These are phyloP conservation scores for Boeremia lycopersici DNA, from an alignment of 2,329 filamentous ascomycete genomes.

Conservation along the genomic window DNA sequence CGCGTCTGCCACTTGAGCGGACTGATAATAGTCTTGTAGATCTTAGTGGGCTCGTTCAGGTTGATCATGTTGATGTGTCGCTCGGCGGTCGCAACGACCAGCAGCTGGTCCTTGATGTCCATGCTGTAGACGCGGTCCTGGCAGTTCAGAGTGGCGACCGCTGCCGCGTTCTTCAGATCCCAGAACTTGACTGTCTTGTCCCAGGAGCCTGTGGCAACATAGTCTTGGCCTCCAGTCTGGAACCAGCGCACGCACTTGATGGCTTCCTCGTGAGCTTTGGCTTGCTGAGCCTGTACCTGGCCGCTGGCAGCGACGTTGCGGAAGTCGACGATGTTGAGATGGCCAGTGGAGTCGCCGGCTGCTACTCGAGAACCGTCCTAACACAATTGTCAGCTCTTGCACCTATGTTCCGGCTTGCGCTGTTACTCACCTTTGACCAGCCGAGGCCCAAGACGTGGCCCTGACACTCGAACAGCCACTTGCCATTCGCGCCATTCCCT, in stretches of 20 bases:
- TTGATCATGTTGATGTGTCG: constrained; percentile 96
- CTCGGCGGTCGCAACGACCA: constrained; percentile 92
- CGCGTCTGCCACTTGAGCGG: constrained; percentile 98
- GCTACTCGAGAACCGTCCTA: constrained; percentile 91
- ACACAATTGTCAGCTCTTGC: constrained; percentile 21
- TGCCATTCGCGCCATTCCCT: constrained; percentile 80
- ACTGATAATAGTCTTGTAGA: constrained; percentile 96
- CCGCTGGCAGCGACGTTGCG: constrained; percentile 49
- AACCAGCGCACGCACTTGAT: constrained; percentile 76
- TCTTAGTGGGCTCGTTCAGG: constrained; percentile 82
- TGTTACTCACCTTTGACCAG: constrained; percentile 78
- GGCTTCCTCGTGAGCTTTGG: constrained; percentile 75
- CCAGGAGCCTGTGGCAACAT: constrained; percentile 92
- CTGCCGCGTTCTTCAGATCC: constrained; percentile 71
- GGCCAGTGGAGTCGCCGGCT: constrained; percentile 89
- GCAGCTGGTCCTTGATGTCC: constrained; percentile 85
- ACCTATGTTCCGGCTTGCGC: background rate
- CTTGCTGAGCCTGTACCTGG: constrained; percentile 59
- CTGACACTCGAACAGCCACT: constrained; percentile 84
- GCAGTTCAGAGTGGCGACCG: constrained; percentile 68
- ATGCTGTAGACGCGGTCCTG: constrained; percentile 88
- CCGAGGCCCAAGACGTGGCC: constrained; percentile 79
- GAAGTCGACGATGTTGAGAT: constrained; percentile 86
- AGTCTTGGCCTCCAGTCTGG: constrained; percentile 67
- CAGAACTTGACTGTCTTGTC: constrained; percentile 91